phyloP scores from a whole-genome alignment of 179 eudicot species.

The Dionaea muscipula region DNA sequence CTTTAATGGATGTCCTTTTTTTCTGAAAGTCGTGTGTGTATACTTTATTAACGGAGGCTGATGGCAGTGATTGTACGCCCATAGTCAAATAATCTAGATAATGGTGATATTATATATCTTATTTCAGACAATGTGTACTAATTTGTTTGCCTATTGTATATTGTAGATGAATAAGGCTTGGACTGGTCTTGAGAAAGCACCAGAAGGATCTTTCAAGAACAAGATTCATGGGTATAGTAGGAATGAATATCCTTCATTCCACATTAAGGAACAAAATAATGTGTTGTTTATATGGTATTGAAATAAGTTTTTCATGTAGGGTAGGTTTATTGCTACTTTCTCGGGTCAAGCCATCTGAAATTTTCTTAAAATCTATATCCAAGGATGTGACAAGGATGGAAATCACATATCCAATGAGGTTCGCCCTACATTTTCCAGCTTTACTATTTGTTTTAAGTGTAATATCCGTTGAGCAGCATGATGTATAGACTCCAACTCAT shows the following conservation, averaged over 20 bases:
- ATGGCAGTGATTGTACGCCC: too few relatives aligned
- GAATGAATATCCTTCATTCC: constrained; percentile 3
- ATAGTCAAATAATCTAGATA: too few relatives aligned
- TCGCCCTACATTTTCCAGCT: neutral
- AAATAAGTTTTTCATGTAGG: constrained; percentile 28
- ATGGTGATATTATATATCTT: too few relatives aligned
- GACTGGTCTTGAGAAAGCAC: constrained; percentile 68
- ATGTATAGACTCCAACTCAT: too few relatives aligned
- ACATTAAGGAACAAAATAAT: neutral
- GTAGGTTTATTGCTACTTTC: constrained; percentile 73
- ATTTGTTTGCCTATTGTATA: neutral
- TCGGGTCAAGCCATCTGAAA: constrained; percentile 88
- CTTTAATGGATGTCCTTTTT: too few relatives aligned
- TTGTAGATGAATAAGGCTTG: constrained; percentile 76
- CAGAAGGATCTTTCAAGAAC: constrained; percentile 68
- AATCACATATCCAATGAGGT: constrained; percentile 74
- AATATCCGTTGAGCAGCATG: too few relatives aligned
- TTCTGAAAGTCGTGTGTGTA: too few relatives aligned
- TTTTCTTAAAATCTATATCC: constrained; percentile 77
- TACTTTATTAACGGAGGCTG: too few relatives aligned
- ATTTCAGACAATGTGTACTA: too few relatives aligned
- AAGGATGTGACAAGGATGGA: constrained; percentile 67
- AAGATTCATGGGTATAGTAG: constrained; percentile 68
- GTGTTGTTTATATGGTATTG: constrained; percentile 2
- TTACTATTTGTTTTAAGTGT: too few relatives aligned